Conservation (phyloP, 1,284 basidiomycete genomes). For the Kalmanozyma brasiliensis region DNA sequence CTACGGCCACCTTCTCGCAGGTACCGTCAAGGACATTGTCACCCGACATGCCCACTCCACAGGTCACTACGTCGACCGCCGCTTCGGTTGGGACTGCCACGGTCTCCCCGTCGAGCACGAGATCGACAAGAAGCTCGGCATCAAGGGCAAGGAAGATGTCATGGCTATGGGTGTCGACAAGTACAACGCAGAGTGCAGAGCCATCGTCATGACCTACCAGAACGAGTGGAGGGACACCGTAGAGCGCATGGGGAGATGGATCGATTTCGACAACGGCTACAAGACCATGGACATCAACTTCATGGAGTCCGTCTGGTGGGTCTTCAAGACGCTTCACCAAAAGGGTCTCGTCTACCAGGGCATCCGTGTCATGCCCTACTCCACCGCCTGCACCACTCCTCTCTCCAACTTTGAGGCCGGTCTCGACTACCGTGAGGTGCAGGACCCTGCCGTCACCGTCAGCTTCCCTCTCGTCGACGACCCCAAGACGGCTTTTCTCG, state of each 20-base stretch:
- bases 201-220: slow-evolving; percentile 97
- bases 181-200: slow-evolving; percentile 96
- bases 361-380: slow-evolving; percentile 97
- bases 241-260: slow-evolving; percentile 98
- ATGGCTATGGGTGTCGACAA: slow-evolving; percentile 94
- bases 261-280: slow-evolving; percentile 99
- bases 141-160: slow-evolving; percentile 93
- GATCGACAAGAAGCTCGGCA: slow-evolving; percentile 96
- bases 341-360: slow-evolving; percentile 96
- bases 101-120: slow-evolving; percentile 98
- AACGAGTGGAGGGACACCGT: slow-evolving; percentile 93
- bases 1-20: slow-evolving; percentile 76
- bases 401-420: slow-evolving; percentile 98
- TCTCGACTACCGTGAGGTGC: slow-evolving; percentile 90
- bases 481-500: slow-evolving; percentile 86
- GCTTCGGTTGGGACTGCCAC: slow-evolving; percentile 99
- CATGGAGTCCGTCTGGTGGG: slow-evolving; percentile 99
- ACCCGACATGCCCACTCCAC: slow-evolving; percentile 93
- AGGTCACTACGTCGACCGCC: slow-evolving; percentile 90
- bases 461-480: slow-evolving; percentile 93
- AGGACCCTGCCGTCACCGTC: slow-evolving; percentile 93
- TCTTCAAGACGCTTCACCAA: slow-evolving; percentile 91
- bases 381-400: slow-evolving; percentile 94
- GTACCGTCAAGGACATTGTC: slow-evolving; percentile 98
- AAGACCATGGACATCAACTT: slow-evolving; percentile 93